These are phyloP conservation scores for Thelonectria olida DNA, from an alignment of 2,329 filamentous ascomycete genomes.

Conservation along the genomic window DNA sequence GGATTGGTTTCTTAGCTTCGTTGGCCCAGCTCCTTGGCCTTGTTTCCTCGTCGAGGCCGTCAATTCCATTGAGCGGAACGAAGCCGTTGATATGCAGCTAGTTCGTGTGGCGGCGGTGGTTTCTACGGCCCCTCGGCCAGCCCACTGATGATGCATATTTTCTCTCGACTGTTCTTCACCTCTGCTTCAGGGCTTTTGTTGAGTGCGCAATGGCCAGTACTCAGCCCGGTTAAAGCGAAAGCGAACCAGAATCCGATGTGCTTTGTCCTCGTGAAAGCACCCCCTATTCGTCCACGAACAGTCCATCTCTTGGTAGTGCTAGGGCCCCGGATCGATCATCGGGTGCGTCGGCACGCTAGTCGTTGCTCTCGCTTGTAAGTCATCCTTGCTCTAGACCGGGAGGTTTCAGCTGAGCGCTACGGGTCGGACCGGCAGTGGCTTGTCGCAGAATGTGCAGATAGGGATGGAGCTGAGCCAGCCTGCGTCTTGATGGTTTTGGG, in stretches of 20 bases:
- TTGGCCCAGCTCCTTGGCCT: too few species aligned
- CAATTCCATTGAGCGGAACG: neutral
- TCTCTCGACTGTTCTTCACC: too few species aligned
- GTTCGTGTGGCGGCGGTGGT: neutral
- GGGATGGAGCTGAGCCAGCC: neutral
- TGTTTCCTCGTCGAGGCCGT: too few species aligned
- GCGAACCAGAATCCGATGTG: too few species aligned
- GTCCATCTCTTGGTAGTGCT: neutral
- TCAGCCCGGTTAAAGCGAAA: too few species aligned
- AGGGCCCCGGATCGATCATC: neutral
- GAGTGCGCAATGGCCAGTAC: too few species aligned
- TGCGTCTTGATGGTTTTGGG: too few species aligned
- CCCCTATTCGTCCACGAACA: neutral
- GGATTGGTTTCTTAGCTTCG: neutral
- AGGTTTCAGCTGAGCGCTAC: neutral
- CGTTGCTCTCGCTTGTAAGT: neutral
- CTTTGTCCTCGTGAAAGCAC: too few species aligned
- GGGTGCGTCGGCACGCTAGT: neutral
- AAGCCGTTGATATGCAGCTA: neutral
- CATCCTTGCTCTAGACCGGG: neutral
- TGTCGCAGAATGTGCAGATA: neutral
- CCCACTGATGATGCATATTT: too few species aligned
- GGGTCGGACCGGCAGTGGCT: neutral
- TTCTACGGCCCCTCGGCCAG: too few species aligned
- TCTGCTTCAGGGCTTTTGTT: neutral